Percentiles rank a stretch among this genome's conserved stretches.
Conservation (phyloP, 78 protist genomes). For the Planoprotostelium fungivorum region DNA sequence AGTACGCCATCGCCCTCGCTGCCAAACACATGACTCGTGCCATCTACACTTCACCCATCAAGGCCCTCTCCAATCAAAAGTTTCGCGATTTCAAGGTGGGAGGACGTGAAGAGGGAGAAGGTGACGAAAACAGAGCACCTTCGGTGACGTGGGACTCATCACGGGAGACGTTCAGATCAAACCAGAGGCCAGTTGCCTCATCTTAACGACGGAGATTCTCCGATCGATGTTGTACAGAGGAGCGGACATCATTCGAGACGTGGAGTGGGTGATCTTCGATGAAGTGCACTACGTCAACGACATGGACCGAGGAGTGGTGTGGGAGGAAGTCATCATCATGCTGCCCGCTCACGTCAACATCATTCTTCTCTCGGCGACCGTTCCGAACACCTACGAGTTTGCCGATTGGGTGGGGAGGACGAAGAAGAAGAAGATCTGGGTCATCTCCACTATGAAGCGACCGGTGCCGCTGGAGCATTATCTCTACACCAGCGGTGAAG, state of each 20-base stretch:
- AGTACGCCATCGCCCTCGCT: slow-evolving; percentile 89
- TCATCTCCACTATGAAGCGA: slow-evolving; percentile 76
- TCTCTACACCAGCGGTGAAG: slow-evolving; percentile 32
- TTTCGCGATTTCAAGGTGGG: slow-evolving; percentile 71
- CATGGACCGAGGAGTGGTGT: slow-evolving; percentile 90
- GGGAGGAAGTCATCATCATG: slow-evolving; percentile 95
- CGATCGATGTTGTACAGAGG: slow-evolving; percentile 86
- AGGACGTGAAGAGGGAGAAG: background rate
- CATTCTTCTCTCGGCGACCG: slow-evolving; percentile 91
- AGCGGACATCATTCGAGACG: slow-evolving; percentile 83
- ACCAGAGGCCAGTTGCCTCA: slow-evolving; percentile 86
- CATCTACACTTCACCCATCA: slow-evolving; percentile 97
- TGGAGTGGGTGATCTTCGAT: slow-evolving; percentile 93
- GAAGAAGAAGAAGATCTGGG: slow-evolving; percentile 51
- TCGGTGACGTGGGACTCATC: slow-evolving; percentile 89
- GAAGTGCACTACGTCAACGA: slow-evolving; percentile 68
- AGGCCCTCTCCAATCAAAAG: slow-evolving; percentile 94
- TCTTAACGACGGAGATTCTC: slow-evolving; percentile 97
- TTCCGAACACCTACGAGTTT: slow-evolving; percentile 88
- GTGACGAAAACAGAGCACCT: slow-evolving; percentile 35
- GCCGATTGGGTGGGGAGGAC: slow-evolving; percentile 94
- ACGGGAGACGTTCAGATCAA: slow-evolving; percentile 92
- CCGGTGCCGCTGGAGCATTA: slow-evolving; percentile 94
- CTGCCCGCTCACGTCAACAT: slow-evolving; percentile 78
- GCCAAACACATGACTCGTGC: slow-evolving; percentile 59